Evolutionary conservation across 164 flowering plant species (phyloP).

Genomic region (Buxus sempervirens): DNA sequence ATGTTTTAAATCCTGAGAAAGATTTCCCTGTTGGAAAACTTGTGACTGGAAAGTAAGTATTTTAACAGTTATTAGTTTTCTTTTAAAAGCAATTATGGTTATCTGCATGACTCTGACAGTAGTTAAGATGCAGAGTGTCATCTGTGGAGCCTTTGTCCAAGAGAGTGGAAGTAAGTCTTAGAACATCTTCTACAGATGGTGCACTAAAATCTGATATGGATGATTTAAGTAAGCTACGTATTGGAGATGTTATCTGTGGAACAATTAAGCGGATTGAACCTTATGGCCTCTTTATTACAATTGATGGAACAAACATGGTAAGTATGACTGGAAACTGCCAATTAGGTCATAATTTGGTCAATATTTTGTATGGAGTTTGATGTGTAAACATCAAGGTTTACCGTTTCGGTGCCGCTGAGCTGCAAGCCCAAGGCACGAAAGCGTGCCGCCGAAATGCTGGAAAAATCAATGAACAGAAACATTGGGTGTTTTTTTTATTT

Average conservation of each 20-base stretch:
- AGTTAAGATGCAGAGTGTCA: conserved; percentile 53
- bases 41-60: conserved; percentile 65
- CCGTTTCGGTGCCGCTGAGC: too few species aligned
- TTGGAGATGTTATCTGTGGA: conserved; percentile 72
- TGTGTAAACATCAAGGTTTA: too few species aligned
- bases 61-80: neutral
- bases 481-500: too few species aligned
- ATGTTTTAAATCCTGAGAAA: conserved; percentile 55
- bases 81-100: neutral
- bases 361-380: too few species aligned
- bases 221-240: conserved; percentile 42
- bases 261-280: conserved; percentile 63
- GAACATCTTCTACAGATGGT: conserved; percentile 24
- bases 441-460: too few species aligned
- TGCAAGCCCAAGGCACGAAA: too few species aligned
- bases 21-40: conserved; percentile 87
- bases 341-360: too few species aligned
- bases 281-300: conserved; percentile 80
- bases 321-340: conserved; percentile 9
- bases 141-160: conserved; percentile 83
- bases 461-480: too few species aligned
- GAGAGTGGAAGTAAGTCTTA: conserved; percentile 81
- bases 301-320: conserved; percentile 72
- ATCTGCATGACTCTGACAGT: conserved; percentile 10
- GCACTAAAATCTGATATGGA: conserved; percentile 32